A percentile compares a stretch with the other conserved stretches of the same genome.
Evolutionary conservation across 257 asterid species (phyloP).

Genomic region (Solanum okadae): DNA sequence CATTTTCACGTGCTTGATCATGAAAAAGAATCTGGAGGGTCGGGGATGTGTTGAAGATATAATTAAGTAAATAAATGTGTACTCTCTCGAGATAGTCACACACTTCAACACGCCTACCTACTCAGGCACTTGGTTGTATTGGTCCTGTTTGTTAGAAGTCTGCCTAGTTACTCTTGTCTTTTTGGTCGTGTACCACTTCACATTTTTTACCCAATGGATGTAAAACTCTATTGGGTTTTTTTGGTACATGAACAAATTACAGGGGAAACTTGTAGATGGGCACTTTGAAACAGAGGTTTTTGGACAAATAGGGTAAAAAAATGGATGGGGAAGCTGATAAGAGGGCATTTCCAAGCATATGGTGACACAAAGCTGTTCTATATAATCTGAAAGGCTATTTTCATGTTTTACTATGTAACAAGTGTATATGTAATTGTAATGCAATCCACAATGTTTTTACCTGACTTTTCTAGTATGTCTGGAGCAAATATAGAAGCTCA

Average conservation of each 20-base stretch:
- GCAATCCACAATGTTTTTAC: not conserved
- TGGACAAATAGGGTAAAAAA: not conserved
- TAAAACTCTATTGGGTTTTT: constrained; percentile 10
- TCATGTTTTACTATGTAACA: not conserved
- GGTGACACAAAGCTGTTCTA: not conserved
- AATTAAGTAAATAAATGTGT: not conserved
- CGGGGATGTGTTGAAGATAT: not conserved
- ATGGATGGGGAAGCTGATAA: not conserved
- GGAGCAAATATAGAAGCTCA: not conserved
- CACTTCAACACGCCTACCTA: not conserved
- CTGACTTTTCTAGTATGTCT: not conserved
- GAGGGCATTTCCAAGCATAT: not conserved
- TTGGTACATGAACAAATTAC: constrained; percentile 15
- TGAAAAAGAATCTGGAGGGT: not conserved
- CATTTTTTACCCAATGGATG: constrained; percentile 23
- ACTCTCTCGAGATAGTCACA: not conserved
- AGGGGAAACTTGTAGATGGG: not conserved
- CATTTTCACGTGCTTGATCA: not conserved
- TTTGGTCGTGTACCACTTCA: constrained; percentile 4
- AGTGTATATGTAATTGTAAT: not conserved
- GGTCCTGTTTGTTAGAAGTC: not conserved
- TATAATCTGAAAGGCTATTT: not conserved
- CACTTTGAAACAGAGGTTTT: not conserved
- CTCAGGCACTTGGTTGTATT: not conserved
- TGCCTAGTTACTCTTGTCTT: constrained; percentile 6